A percentile compares a stretch with the other conserved stretches of the same genome.
Evolutionary conservation across 2,329 filamentous ascomycete species (phyloP).

Genomic region (Aspergillus sp.): DNA sequence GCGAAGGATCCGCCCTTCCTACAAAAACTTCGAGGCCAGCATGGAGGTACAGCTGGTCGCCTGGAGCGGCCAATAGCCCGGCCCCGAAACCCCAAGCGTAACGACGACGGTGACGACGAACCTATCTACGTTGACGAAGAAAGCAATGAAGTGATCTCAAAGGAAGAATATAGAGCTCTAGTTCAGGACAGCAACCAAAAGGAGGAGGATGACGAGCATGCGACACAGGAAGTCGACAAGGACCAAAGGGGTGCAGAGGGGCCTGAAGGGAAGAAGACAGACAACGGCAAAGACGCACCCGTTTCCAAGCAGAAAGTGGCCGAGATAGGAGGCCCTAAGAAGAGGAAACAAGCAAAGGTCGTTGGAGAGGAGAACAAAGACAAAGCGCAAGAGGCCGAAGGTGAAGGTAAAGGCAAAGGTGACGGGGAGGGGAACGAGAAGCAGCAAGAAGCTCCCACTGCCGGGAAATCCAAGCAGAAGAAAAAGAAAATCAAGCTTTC

Average conservation of each 20-base stretch:
- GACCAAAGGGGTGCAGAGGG: constrained; percentile 4
- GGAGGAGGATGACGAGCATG: constrained; percentile 8
- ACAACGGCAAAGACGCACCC: constrained; percentile 8
- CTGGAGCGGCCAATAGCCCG: constrained; percentile 30
- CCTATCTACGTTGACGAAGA: constrained; percentile 39
- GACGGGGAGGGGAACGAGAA: not conserved
- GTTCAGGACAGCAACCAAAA: constrained; percentile 19
- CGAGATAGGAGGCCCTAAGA: constrained; percentile 34
- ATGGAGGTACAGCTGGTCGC: constrained; percentile 27
- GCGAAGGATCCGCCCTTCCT: constrained; percentile 38
- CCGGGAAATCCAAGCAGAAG: constrained; percentile 31
- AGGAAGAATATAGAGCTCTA: constrained; percentile 36
- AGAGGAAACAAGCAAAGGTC: constrained; percentile 36
- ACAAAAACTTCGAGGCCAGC: constrained; percentile 33
- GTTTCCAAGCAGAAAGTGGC: constrained; percentile 29
- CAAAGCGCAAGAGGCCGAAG: constrained; percentile 12
- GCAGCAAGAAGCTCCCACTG: constrained; percentile 14
- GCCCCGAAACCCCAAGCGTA: constrained; percentile 28
- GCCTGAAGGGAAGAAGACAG: constrained; percentile 6
- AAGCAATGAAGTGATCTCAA: constrained; percentile 37
- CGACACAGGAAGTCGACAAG: constrained; percentile 7
- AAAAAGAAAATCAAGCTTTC: constrained; percentile 42
- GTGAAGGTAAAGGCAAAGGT: not conserved
- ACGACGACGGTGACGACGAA: constrained; percentile 32
- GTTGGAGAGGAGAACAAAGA: constrained; percentile 27